Base-by-base conservation (phyloP, 352 stramenopile genomes). In the Pythium sukuiense region DNA sequence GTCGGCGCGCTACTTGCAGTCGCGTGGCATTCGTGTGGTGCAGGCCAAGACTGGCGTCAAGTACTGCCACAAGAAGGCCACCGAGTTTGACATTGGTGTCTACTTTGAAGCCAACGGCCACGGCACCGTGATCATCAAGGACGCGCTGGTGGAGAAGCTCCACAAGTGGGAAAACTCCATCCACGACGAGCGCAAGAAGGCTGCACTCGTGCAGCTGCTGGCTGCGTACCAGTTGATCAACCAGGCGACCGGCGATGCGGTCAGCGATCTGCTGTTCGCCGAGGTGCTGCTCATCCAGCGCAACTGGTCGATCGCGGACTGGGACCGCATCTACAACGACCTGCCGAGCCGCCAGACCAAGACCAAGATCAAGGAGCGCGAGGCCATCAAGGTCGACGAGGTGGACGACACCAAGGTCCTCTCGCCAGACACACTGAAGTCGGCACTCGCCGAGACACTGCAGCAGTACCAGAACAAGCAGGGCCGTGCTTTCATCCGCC, bases 41-140 rank as follows among this genome's bases (percentile, higher is more conserved):
- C 84, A 97, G 72, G 93, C 97, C 59, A 99, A 98, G 83, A 99
- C 97, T 6, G 97, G 97, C 52, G 97, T 99, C 55, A 99, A 99
- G 81, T 94, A 98, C 73, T 95, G 99, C 55, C 97, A 99, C 77
- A 86, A 97, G 57, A 96, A 97, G 65, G 93, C 97, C 20, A 76
- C 88, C 43, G 74, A 98, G 61, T 99, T 97, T 73, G 98, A 99
- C 78, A 89, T 99, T 63, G 97, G 97, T 35, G 89, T 99, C 45
- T 99, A 99, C 86, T 99, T 99, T 78, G 98, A 99, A 79, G 91
- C 98, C 33, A 99, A 99, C 80, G 98, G 98, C 53, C 98, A 99
- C 79, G 98, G 98, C 41, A 99, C 97, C 2, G 96, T 99, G 29
- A 76, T 99, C 26, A 97, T 99, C 74, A 96, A 92, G 55, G 83